Evolutionary conservation across 768 basidiomycete genomes (phyloP).

Genomic region (Suillus cothurnatus): DNA sequence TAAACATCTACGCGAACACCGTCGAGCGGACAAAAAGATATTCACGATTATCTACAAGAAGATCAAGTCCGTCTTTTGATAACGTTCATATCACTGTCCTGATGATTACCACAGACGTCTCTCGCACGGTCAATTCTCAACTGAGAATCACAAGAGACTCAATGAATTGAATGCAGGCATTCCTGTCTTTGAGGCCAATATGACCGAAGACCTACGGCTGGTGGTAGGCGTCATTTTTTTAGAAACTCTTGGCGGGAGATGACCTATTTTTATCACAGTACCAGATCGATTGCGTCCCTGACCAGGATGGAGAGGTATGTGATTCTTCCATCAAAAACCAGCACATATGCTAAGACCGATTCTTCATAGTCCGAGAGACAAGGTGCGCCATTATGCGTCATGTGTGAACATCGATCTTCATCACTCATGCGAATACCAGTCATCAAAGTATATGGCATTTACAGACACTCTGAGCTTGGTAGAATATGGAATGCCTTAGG

Average conservation of each 20-base stretch:
- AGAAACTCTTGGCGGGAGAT: background rate
- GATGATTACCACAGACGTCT: constrained; percentile 49
- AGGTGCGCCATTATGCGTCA: constrained; percentile 27
- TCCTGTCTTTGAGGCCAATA: constrained; percentile 70
- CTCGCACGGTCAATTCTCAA: constrained; percentile 68
- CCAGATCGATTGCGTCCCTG: constrained; percentile 48
- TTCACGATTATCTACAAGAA: constrained; percentile 66
- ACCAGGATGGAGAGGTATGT: constrained; percentile 36
- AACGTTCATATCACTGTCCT: background rate
- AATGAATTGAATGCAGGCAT: constrained; percentile 45
- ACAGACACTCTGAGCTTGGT: constrained; percentile 48
- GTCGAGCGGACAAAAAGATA: constrained; percentile 43
- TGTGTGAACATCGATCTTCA: background rate
- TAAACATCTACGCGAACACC: constrained; percentile 48
- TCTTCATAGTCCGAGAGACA: constrained; percentile 39
- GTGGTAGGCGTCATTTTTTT: constrained; percentile 41
- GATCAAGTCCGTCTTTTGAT: constrained; percentile 50
- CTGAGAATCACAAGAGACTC: constrained; percentile 65
- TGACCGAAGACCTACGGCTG: constrained; percentile 53
- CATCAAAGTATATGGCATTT: constrained; percentile 52
- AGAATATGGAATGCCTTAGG: constrained; percentile 52
- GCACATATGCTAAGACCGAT: background rate
- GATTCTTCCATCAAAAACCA: background rate
- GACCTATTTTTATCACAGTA: constrained; percentile 36
- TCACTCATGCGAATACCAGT: constrained; percentile 27